A percentile compares a stretch with the other conserved stretches of the same genome.
phyloP scores from a whole-genome alignment of 2,329 filamentous ascomycete genomes.

The Exophiala aquamarina region DNA sequence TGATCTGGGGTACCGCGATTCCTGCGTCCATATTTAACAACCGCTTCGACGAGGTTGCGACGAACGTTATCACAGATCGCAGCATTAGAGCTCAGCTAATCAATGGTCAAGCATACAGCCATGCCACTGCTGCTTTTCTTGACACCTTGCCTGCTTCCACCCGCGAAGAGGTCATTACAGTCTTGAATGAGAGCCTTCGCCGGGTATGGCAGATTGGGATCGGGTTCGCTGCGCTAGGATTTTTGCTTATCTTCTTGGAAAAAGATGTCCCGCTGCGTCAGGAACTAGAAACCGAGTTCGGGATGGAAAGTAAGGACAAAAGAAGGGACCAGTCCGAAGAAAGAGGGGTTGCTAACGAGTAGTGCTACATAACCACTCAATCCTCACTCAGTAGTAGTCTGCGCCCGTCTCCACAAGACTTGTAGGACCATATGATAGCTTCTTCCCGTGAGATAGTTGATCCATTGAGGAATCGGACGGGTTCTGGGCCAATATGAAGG shows the following conservation, averaged over 20 bases:
- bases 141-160: conserved; percentile 1
- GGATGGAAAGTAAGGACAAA: conserved; percentile 1
- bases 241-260: conserved; percentile 18
- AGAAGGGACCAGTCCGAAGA: not conserved
- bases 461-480: too few species aligned
- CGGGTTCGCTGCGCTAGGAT: conserved; percentile 21
- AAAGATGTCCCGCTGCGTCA: conserved; percentile 22
- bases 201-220: conserved; percentile 23
- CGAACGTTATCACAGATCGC: not conserved
- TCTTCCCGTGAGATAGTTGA: too few species aligned
- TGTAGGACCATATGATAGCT: too few species aligned
- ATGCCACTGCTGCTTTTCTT: conserved; percentile 11
- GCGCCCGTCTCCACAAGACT: too few species aligned
- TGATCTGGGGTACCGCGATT: conserved; percentile 32
- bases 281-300: conserved; percentile 22
- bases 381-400: too few species aligned
- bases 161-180: conserved; percentile 9
- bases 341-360: too few species aligned
- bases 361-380: too few species aligned
- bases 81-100: not conserved
- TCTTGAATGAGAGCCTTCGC: conserved; percentile 18
- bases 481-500: too few species aligned
- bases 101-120: conserved; percentile 1
- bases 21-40: conserved; percentile 33
- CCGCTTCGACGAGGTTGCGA: conserved; percentile 13